Evolutionary conservation across 116 monocot species (phyloP), one percentile per base, ranked within the genome.

Genomic region (Posidonia oceanica): DNA sequence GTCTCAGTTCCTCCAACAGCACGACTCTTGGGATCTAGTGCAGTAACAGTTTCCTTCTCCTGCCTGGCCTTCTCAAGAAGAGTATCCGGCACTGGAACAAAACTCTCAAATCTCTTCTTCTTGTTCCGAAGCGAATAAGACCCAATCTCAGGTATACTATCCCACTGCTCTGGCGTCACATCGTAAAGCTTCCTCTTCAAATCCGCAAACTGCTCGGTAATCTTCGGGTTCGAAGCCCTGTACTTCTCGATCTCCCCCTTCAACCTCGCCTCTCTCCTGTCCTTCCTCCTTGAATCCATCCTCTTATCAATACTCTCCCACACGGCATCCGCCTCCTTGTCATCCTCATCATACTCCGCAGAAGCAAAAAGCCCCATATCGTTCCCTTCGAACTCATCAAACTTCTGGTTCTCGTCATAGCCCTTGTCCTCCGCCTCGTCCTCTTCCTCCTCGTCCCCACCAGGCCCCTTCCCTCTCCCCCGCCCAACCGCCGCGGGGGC

Each of bases 211-310:
- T 93, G 93, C 83, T 93, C 93, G 0, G 93, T 93, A 66, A 93
- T 93, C 74, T 93, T 93, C 15, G 93, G 93, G 69, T 97, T 97
- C 0, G 92, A 89, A 0, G 97, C 97, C 3, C 97, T 81, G 62
- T 97, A 97, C 77, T 97, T 97, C 79, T 97, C 97, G 29, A 97
- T 97, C 78, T 92, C 97, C 74, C 92, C 79, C 80, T 97, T 97
- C 53, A 97, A 74, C 74, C 97, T 71, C 15, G 92, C 93, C 75
- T 97, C 97, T 40, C 93, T 73, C 69, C 93, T 75, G 53, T 92
- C 97, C 85, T 97, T 92, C 60, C 93, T 52, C 58, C 93, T 69
- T 11, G 80, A 92, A 67, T 97, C 97, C 97, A 97, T 97, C 77
- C 87, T 54, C 76, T 82, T 71, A 53, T 92, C 97, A 23, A 97